Evolutionary conservation across 2,329 filamentous ascomycete genomes (phyloP), one percentile per base, ranked within the genome.

Genomic region (Diplodia mutila): DNA sequence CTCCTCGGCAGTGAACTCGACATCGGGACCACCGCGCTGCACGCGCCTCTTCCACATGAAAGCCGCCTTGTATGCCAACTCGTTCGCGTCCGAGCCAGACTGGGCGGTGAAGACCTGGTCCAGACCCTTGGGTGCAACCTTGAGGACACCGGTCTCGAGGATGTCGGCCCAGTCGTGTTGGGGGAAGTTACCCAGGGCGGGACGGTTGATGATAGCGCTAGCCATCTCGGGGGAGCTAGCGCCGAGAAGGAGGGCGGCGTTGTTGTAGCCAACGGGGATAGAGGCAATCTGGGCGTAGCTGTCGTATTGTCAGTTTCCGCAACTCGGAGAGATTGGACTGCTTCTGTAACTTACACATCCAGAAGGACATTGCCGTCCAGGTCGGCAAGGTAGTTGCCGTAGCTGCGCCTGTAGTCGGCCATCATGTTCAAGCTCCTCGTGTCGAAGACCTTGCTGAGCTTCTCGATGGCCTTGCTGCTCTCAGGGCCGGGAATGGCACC

Each of bases 241-340:
- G 39, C 89, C 89, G 73, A 88, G 84, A 72, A 87, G 83, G 70
- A 97, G 86, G 71, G 85, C 81, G 7, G 92, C 89, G 83, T 97
- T 97, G 85, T 94, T 97, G 86, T 97, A 97, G 69, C 93, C 93
- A 54, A 97, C 85, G 3, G 93, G 91, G 73, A 97, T 97, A 51
- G 92, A 97, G 70, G 93, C 93, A 76, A 97, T 97, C 81, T 97
- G 93, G 63, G 93, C 91, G 76, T 94, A 94, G 68, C 89, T 91
- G 71, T 21, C 34, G 8, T 27, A 63, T 69, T 49, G 69, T 67
- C 25, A 37, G 51, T 6, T 12, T 29, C 18, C 25, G 6, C 11
- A 1, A 8, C 29, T 25, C 18, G 18, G 8, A 25, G 8, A 32
- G 18, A 25, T 49, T n/a, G 32, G 9, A 37, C 29, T 18, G 21